phyloP scores from a whole-genome alignment of 1,284 basidiomycete species.

The Trametes polyzona region DNA sequence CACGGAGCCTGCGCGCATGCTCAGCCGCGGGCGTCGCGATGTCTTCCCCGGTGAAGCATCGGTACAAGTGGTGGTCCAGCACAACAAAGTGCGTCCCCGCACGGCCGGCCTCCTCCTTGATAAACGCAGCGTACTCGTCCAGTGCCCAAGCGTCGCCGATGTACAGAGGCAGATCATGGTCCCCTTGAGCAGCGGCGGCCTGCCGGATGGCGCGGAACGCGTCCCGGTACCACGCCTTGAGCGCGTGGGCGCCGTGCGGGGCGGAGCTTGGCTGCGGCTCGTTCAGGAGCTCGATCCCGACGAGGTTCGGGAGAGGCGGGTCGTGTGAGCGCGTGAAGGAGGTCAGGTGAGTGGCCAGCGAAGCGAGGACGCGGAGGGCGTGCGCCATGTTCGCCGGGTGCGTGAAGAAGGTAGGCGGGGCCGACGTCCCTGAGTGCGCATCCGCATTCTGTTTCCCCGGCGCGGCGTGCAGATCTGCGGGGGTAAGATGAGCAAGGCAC shows the following conservation, averaged over 20 bases:
- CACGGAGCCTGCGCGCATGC: constrained; percentile 54
- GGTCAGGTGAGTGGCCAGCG: constrained; percentile 51
- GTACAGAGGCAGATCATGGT: constrained; percentile 67
- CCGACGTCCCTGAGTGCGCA: constrained; percentile 66
- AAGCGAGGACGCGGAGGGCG: constrained; percentile 54
- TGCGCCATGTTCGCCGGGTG: constrained; percentile 55
- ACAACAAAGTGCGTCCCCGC: constrained; percentile 53
- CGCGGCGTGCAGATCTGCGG: constrained; percentile 70
- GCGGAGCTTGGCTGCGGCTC: constrained; percentile 69
- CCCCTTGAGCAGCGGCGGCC: too few relatives aligned
- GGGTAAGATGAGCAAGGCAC: not conserved
- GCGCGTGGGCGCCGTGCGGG: constrained; percentile 42
- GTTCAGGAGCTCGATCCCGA: constrained; percentile 86
- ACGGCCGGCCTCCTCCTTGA: constrained; percentile 34
- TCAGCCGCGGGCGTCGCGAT: constrained; percentile 56
- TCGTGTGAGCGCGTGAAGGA: constrained; percentile 38
- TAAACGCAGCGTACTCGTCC: constrained; percentile 65
- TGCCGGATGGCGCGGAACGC: constrained; percentile 61
- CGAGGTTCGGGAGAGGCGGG: constrained; percentile 60
- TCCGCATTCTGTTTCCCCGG: constrained; percentile 80
- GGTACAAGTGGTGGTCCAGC: constrained; percentile 86
- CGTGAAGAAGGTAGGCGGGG: constrained; percentile 54
- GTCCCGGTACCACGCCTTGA: constrained; percentile 69
- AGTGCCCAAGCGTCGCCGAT: constrained; percentile 83
- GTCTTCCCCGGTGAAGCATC: constrained; percentile 78